These are phyloP conservation scores for Melaleuca alternifolia DNA, from an alignment of 345 rosid genomes.

Conservation along the genomic window DNA sequence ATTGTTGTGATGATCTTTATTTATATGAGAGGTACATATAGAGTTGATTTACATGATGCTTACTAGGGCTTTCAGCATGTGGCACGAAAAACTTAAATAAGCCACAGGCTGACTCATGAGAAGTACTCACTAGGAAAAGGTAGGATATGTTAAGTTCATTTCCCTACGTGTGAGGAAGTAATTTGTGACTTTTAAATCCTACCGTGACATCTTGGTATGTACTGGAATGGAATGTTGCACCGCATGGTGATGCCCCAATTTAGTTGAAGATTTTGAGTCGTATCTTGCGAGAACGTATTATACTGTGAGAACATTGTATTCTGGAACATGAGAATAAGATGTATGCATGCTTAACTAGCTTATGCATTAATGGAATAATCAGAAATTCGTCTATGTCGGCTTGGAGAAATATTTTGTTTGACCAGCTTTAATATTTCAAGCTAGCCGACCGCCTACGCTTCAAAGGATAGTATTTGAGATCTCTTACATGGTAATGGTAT, in stretches of 20 bases:
- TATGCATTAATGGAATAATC: background rate
- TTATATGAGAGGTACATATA: background rate
- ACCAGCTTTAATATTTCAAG: background rate
- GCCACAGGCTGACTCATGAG: background rate
- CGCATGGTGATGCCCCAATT: background rate
- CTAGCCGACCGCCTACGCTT: background rate
- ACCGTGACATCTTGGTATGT: background rate
- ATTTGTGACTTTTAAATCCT: background rate
- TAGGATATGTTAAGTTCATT: background rate
- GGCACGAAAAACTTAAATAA: background rate
- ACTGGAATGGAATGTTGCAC: background rate
- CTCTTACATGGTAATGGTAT: background rate
- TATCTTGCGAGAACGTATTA: background rate
- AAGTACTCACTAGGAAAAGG: background rate
- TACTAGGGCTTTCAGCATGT: background rate
- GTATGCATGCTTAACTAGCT: background rate
- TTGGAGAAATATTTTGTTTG: background rate
- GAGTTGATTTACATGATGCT: background rate
- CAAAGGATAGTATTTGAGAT: background rate
- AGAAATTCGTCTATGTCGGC: background rate
- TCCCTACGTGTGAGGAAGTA: background rate
- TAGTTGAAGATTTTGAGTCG: background rate
- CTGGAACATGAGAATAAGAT: background rate
- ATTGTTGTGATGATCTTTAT: background rate
- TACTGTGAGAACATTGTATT: background rate